Evolutionary conservation across 768 basidiomycete genomes (phyloP).

Genomic region (Tylopilus rubrobrunneus): DNA sequence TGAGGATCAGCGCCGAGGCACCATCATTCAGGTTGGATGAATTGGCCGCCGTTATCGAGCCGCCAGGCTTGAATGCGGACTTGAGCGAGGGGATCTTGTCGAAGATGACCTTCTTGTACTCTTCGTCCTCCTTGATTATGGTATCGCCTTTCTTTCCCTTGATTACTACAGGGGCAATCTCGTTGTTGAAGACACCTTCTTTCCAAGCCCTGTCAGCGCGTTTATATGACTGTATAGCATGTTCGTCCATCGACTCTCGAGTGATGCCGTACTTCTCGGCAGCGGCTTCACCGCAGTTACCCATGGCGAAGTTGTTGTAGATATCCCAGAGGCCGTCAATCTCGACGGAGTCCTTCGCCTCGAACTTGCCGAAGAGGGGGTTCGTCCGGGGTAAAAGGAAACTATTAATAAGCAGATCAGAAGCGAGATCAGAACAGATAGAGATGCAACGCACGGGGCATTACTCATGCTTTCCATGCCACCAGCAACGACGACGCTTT

Average conservation of each 20-base stretch:
- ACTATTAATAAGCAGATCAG: conserved; percentile 33
- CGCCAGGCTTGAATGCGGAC: conserved; percentile 87
- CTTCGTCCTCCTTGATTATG: conserved; percentile 91
- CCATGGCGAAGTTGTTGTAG: conserved; percentile 98
- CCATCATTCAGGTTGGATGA: conserved; percentile 94
- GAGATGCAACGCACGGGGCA: conserved; percentile 71
- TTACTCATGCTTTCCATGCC: conserved; percentile 99
- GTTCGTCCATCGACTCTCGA: conserved; percentile 84
- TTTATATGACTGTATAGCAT: conserved; percentile 93
- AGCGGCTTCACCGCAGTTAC: conserved; percentile 88
- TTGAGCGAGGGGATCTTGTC: conserved; percentile 89
- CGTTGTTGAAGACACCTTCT: conserved; percentile 75
- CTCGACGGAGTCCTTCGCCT: conserved; percentile 82
- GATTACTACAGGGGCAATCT: conserved; percentile 87
- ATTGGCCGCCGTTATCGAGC: conserved; percentile 94
- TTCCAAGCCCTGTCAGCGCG: conserved; percentile 92
- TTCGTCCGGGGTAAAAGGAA: conserved; percentile 81
- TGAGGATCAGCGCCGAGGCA: conserved; percentile 91
- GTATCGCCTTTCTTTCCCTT: conserved; percentile 93
- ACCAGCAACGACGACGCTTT: conserved; percentile 84
- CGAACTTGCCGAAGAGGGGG: conserved; percentile 86
- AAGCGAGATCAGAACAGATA: not conserved
- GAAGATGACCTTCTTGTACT: conserved; percentile 94
- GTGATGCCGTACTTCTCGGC: conserved; percentile 80
- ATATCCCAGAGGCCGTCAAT: conserved; percentile 95